Conservation (phyloP, 768 basidiomycete species). For the Hygrocybe punicea region DNA sequence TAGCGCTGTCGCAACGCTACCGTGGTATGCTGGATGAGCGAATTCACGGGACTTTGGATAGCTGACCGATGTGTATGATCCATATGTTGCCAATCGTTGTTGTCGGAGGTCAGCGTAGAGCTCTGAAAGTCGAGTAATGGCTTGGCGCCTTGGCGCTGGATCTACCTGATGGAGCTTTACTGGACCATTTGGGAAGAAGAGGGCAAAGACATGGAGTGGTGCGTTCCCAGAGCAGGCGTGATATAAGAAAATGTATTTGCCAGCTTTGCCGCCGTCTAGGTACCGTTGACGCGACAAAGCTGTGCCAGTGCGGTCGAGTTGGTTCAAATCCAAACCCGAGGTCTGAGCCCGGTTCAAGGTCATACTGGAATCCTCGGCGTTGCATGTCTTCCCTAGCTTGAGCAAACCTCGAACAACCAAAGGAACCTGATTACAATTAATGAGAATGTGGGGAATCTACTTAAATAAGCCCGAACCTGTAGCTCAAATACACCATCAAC, state of each 20-base stretch:
- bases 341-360: slow-evolving; percentile 82
- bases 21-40: slow-evolving; percentile 70
- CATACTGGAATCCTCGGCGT: slow-evolving; percentile 57
- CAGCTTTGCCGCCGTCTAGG: slow-evolving; percentile 62
- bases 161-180: slow-evolving; percentile 89
- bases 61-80: slow-evolving; percentile 45
- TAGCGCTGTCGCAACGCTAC: slow-evolving; percentile 72
- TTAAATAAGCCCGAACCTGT: slow-evolving; percentile 53
- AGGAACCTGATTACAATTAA: slow-evolving; percentile 56
- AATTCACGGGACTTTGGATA: slow-evolving; percentile 68
- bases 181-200: slow-evolving; percentile 70
- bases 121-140: slow-evolving; percentile 72
- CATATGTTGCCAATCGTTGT: slow-evolving; percentile 45
- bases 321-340: slow-evolving; percentile 75
- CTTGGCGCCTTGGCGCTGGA: slow-evolving; percentile 80
- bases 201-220: slow-evolving; percentile 79
- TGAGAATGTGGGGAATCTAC: neutral
- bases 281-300: slow-evolving; percentile 65
- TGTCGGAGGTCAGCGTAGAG: slow-evolving; percentile 62
- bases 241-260: slow-evolving; percentile 84
- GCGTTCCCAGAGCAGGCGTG: slow-evolving; percentile 74
- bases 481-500: slow-evolving; percentile 94
- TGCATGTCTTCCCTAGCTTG: slow-evolving; percentile 80
- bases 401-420: slow-evolving; percentile 77
- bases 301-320: slow-evolving; percentile 63